phyloP scores from a whole-genome alignment of 441 rosid species.

The Raphanus hybrid region DNA sequence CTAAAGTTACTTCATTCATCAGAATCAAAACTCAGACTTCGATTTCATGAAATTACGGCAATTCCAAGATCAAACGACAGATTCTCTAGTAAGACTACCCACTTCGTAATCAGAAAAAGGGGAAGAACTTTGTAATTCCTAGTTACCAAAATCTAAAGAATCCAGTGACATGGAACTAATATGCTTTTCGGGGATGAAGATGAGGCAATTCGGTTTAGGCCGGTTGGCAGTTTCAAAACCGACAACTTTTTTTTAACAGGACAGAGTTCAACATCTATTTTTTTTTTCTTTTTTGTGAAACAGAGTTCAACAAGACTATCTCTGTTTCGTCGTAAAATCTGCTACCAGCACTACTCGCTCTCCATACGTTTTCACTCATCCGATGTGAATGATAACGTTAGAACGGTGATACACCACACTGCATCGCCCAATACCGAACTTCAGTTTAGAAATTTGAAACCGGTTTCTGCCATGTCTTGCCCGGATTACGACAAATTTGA shows the following conservation, averaged over 20 bases:
- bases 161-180: neutral
- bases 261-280: neutral
- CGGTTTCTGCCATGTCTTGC: constrained; percentile 4
- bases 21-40: constrained; percentile 3
- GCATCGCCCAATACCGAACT: neutral
- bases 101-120: constrained; percentile 12
- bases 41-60: neutral
- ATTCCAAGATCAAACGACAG: constrained; percentile 6
- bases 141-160: constrained; percentile 11
- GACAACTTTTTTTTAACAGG: constrained; percentile 12
- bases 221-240: constrained; percentile 7
- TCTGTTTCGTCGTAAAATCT: constrained; percentile 12
- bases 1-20: neutral
- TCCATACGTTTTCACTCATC: constrained; percentile 19
- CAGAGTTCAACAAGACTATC: neutral
- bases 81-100: neutral
- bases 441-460: constrained; percentile 12
- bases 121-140: neutral
- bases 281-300: too few species aligned
- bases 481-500: neutral
- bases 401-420: neutral
- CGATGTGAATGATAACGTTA: constrained; percentile 4
- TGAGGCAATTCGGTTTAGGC: constrained; percentile 4
- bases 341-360: neutral
- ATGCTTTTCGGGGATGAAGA: constrained; percentile 11